phyloP scores from a whole-genome alignment of 2,329 filamentous ascomycete genomes.

The Cladosporium sphaerospermum region DNA sequence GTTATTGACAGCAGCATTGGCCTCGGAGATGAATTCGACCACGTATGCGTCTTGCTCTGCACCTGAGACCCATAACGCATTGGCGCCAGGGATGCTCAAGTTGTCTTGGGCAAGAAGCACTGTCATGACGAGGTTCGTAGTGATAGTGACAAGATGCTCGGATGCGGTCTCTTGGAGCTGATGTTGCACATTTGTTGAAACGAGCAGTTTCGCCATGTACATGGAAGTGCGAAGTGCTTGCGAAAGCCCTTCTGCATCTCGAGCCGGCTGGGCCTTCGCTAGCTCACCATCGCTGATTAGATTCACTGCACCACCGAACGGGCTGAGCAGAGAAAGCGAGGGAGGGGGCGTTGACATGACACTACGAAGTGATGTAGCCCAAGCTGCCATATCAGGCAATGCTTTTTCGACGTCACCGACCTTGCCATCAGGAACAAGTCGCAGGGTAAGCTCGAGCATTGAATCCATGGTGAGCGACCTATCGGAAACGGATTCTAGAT shows the following conservation, averaged over 20 bases:
- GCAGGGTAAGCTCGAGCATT: slow-evolving; percentile 49
- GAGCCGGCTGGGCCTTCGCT: slow-evolving; percentile 13
- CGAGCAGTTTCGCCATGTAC: slow-evolving; percentile 59
- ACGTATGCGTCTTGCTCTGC: slow-evolving; percentile 47
- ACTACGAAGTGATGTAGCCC: slow-evolving; percentile 56
- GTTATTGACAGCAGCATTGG: slow-evolving; percentile 41
- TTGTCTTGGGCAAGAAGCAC: slow-evolving; percentile 56
- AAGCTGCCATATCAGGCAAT: slow-evolving; percentile 43
- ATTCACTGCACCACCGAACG: slow-evolving; percentile 63
- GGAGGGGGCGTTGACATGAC: slow-evolving; percentile 53
- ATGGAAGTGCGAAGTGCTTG: slow-evolving; percentile 68
- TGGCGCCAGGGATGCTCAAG: slow-evolving; percentile 49
- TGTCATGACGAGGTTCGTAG: slow-evolving; percentile 47
- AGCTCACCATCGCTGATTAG: slow-evolving; percentile 44
- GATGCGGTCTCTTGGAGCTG: slow-evolving; percentile 26
- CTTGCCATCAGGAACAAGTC: slow-evolving; percentile 34
- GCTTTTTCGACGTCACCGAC: slow-evolving; percentile 16
- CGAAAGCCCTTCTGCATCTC: slow-evolving; percentile 63
- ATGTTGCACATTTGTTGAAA: slow-evolving; percentile 29
- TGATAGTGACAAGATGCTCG: slow-evolving; percentile 23
- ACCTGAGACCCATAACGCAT: slow-evolving; percentile 44
- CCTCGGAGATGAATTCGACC: slow-evolving; percentile 47
- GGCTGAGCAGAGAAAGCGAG: slow-evolving; percentile 67
- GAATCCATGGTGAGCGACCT: slow-evolving; percentile 47
- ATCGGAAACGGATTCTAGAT: slow-evolving; percentile 40